A percentile compares a stretch with the other conserved stretches of the same genome.
phyloP scores from a whole-genome alignment of 495 filamentous ascomycete species.

The Aspergillus coremiiformis region DNA sequence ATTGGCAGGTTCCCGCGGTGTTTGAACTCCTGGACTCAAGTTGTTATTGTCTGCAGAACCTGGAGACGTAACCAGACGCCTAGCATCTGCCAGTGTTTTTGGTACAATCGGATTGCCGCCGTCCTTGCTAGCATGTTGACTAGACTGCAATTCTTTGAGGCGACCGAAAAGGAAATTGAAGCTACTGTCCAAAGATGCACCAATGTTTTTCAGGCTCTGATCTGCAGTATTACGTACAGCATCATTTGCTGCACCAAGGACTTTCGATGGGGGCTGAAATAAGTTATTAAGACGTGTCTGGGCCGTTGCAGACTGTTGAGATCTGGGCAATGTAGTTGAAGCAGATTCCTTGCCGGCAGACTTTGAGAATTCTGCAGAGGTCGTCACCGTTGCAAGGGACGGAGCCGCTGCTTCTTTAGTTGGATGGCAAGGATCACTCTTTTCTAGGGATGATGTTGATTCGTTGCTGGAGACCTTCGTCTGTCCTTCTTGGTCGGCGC shows the following conservation, averaged over 20 bases:
- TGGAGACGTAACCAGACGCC: conserved; percentile 75
- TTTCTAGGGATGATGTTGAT: conserved; percentile 43
- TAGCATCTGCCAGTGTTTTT: conserved; percentile 85
- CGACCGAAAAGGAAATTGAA: conserved; percentile 92
- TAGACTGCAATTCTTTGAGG: conserved; percentile 57
- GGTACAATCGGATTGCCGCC: conserved; percentile 50
- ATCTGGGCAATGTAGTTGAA: conserved; percentile 36
- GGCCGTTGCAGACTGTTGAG: conserved; percentile 33
- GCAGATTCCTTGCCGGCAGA: conserved; percentile 28
- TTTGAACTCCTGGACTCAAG: conserved; percentile 39
- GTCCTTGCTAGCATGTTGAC: conserved; percentile 37
- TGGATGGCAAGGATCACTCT: conserved; percentile 25
- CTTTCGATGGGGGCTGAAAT: conserved; percentile 72
- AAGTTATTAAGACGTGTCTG: conserved; percentile 68
- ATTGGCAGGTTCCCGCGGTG: conserved; percentile 33
- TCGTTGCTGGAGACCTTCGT: conserved; percentile 46
- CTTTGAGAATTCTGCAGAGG: conserved; percentile 29
- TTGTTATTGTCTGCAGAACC: conserved; percentile 46
- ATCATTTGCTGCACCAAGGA: conserved; percentile 75
- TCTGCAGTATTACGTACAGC: conserved; percentile 81
- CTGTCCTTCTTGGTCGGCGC: conserved; percentile 70
- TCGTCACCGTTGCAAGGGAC: conserved; percentile 30
- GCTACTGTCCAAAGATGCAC: conserved; percentile 77
- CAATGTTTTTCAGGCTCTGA: conserved; percentile 81
- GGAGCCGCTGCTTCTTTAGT: conserved; percentile 23